Conservation (phyloP, 257 asterid species). For the Osmanthus fragrans region DNA sequence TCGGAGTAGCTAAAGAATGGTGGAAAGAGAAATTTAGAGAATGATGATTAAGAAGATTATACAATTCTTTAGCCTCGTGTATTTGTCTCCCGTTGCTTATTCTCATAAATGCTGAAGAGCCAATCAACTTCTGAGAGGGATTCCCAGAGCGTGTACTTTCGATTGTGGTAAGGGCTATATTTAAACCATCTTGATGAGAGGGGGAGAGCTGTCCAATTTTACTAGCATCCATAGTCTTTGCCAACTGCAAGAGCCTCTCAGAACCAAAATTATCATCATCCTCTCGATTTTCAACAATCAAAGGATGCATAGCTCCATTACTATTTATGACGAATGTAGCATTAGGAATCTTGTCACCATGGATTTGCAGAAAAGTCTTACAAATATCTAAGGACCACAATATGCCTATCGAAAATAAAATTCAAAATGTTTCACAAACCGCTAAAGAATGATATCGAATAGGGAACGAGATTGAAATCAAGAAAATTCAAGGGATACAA, state of each 20-base stretch:
- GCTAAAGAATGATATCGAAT: not conserved
- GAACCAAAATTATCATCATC: conserved; percentile 37
- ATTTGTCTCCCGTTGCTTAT: conserved; percentile 47
- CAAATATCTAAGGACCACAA: conserved; percentile 4
- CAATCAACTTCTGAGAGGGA: conserved; percentile 36
- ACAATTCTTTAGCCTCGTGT: conserved; percentile 56
- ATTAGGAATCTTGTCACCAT: conserved; percentile 33
- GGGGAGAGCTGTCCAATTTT: conserved; percentile 33
- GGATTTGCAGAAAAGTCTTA: conserved; percentile 43
- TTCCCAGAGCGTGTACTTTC: conserved; percentile 39
- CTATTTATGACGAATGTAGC: conserved; percentile 26
- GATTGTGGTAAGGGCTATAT: conserved; percentile 28
- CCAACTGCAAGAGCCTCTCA: conserved; percentile 50
- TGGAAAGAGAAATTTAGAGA: conserved; percentile 60
- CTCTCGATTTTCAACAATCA: conserved; percentile 23
- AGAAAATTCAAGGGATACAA: conserved; percentile 8
- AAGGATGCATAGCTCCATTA: conserved; percentile 26
- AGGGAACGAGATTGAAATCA: conserved; percentile 42
- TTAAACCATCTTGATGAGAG: conserved; percentile 15
- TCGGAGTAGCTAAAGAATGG: conserved; percentile 49
- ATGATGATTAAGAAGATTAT: conserved; percentile 55
- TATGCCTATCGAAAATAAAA: not conserved
- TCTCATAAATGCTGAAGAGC: conserved; percentile 49
- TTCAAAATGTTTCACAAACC: not conserved
- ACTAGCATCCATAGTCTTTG: conserved; percentile 41